phyloP scores from a whole-genome alignment of 169 alveolate genomes.

The Blepharisma undulans region DNA sequence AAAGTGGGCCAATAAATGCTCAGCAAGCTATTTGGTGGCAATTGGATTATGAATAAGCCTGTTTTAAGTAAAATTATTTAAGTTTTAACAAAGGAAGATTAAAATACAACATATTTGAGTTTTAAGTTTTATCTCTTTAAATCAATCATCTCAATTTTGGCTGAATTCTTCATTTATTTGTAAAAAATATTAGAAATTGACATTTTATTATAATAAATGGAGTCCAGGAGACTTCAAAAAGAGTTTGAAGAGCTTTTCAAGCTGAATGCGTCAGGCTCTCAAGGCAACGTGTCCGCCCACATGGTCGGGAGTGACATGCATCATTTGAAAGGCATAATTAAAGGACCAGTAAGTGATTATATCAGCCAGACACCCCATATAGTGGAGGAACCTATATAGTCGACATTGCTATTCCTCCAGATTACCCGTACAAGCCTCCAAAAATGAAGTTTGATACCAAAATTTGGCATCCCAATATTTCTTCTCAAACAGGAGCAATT shows the following conservation, averaged over 20 bases:
- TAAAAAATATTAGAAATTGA: neutral
- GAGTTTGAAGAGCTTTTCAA: slow-evolving; percentile 35
- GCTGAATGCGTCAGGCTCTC: neutral
- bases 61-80: neutral
- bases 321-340: slow-evolving; percentile 90
- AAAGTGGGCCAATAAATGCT: neutral
- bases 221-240: slow-evolving; percentile 24
- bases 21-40: neutral
- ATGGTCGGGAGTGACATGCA: slow-evolving; percentile 82
- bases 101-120: neutral
- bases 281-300: slow-evolving; percentile 72
- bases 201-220: slow-evolving; percentile 25
- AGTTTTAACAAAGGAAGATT: neutral
- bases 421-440: slow-evolving; percentile 94
- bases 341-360: slow-evolving; percentile 80
- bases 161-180: neutral
- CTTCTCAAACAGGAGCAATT: slow-evolving; percentile 94
- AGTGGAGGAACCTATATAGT: slow-evolving; percentile 92
- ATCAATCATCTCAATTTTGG: neutral
- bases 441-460: slow-evolving; percentile 93
- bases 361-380: slow-evolving; percentile 91
- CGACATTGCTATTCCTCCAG: slow-evolving; percentile 92
- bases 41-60: neutral
- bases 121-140: neutral
- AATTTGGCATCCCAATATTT: slow-evolving; percentile 97